Base-by-base conservation (phyloP, 2,329 filamentous ascomycete genomes). In the Trichoderma harzianum region DNA sequence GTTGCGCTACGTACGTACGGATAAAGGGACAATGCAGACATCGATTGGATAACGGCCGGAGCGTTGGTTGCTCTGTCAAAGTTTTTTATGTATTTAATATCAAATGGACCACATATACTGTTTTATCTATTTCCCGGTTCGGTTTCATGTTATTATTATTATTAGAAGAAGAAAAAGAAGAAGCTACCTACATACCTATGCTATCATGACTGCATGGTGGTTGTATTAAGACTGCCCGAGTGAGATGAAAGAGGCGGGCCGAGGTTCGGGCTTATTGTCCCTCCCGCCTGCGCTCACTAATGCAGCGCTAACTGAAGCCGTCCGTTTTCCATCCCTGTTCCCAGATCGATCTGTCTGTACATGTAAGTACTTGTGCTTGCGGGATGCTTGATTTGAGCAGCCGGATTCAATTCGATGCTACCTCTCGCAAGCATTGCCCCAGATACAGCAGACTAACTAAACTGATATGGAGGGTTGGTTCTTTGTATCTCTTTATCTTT, bases 51-150 rank as follows among this genome's bases (percentile, higher is more conserved):
- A 39, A 64, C 43, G 68, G 68, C 55, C 60, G 43, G 68, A 63
- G 68, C 60, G 60, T 43, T 70, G 60, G 34, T 61, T 69, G 55
- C 47, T 36, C 26, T 47, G 21, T 47, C 66, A 32, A 43, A 30
- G 34, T 39, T 60, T 51, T 60, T 53, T 66, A 43, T 71, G 61
- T 71, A 67, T 71, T 69, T 69, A 69, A 69, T 69, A 62, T 71
- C 39, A 32, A 66, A 64, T 57, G 60, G 43, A 57, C 26, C 55
- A 61, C 43, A 60, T 16, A 7, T 21, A 47, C 16, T 39, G 7
- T 47, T 47, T 47, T 16, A 18, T 47, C 24, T 57, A 26, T 30
- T 28, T 57, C 4, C 10, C 7, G 47, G 47, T 24, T 21, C n/a
- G 47, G 11, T 51, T 51, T 14, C 11, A 24, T 24, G n/a, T 51